Conservation (phyloP, 495 filamentous ascomycete genomes). For the Penicillium macrosclerotiorum region DNA sequence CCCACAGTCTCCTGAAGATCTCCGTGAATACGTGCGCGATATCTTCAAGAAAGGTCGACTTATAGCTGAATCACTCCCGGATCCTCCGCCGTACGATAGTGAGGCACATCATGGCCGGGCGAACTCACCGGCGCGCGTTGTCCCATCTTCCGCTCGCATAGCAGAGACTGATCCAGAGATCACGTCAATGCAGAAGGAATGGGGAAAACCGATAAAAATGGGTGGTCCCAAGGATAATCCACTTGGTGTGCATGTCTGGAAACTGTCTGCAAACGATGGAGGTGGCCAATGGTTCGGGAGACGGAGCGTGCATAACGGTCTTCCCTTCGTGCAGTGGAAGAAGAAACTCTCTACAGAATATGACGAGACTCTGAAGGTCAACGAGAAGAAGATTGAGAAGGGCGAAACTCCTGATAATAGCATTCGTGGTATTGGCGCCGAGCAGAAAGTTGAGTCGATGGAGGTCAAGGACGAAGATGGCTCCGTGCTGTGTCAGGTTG, state of each 20-base stretch:
- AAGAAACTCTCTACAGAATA: slow-evolving; percentile 47
- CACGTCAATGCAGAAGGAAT: slow-evolving; percentile 66
- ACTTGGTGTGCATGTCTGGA: slow-evolving; percentile 73
- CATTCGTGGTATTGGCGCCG: slow-evolving; percentile 80
- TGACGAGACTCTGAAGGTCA: slow-evolving; percentile 55
- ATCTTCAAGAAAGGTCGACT: slow-evolving; percentile 64
- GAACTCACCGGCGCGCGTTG: slow-evolving; percentile 42
- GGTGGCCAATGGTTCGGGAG: slow-evolving; percentile 88
- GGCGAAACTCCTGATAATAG: slow-evolving; percentile 45
- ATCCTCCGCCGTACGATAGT: slow-evolving; percentile 44
- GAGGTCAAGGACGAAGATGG: slow-evolving; percentile 46
- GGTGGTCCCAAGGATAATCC: slow-evolving; percentile 66
- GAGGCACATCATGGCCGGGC: not conserved
- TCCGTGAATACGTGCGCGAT: slow-evolving; percentile 53
- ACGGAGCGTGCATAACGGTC: slow-evolving; percentile 74
- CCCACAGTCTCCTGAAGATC: slow-evolving; percentile 49
- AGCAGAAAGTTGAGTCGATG: slow-evolving; percentile 63
- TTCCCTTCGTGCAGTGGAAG: slow-evolving; percentile 68
- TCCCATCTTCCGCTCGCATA: slow-evolving; percentile 51
- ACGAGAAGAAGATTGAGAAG: slow-evolving; percentile 52
- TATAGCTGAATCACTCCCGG: slow-evolving; percentile 74
- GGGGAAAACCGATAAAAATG: slow-evolving; percentile 80
- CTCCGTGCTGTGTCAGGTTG: slow-evolving; percentile 39
- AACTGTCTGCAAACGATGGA: slow-evolving; percentile 72
- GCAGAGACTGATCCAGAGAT: slow-evolving; percentile 46